phyloP scores from a whole-genome alignment of 306 rosid genomes.

The Sechiopsis laciniata region DNA sequence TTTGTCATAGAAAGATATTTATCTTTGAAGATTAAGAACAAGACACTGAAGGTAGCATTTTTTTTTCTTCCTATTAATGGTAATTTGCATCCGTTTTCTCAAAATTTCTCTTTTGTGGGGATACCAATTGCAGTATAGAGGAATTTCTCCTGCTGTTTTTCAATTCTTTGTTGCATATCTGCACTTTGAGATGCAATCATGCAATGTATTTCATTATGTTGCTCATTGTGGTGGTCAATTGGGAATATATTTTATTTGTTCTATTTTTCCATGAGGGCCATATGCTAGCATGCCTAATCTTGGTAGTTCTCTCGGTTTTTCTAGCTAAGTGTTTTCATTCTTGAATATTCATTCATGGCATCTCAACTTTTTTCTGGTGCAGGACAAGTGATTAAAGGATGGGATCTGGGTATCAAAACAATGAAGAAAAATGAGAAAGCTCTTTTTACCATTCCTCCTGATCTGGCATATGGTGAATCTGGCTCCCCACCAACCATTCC shows the following conservation, averaged over 20 bases:
- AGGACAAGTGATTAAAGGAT: slow-evolving; percentile 95
- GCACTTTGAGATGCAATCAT: neutral
- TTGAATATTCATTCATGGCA: neutral
- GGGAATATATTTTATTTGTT: slow-evolving; percentile 6
- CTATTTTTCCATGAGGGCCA: neutral
- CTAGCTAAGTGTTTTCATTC: neutral
- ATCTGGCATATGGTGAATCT: slow-evolving; percentile 68
- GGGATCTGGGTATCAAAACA: slow-evolving; percentile 82
- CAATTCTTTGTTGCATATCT: neutral
- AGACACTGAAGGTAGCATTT: neutral
- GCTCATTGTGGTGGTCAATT: neutral
- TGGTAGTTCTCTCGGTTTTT: neutral
- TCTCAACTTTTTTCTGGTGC: slow-evolving; percentile 22
- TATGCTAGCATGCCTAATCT: neutral
- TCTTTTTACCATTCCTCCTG: slow-evolving; percentile 75
- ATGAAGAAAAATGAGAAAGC: slow-evolving; percentile 92
- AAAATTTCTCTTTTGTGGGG: neutral
- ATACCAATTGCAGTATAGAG: neutral
- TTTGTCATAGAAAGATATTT: no score
- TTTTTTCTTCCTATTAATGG: neutral
- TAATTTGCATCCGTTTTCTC: neutral
- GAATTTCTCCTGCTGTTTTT: neutral
- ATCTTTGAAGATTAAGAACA: neutral
- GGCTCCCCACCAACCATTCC: slow-evolving; percentile 91
- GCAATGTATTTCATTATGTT: neutral